Conservation (phyloP, 805 yeast species). For the Candida patagonica region DNA sequence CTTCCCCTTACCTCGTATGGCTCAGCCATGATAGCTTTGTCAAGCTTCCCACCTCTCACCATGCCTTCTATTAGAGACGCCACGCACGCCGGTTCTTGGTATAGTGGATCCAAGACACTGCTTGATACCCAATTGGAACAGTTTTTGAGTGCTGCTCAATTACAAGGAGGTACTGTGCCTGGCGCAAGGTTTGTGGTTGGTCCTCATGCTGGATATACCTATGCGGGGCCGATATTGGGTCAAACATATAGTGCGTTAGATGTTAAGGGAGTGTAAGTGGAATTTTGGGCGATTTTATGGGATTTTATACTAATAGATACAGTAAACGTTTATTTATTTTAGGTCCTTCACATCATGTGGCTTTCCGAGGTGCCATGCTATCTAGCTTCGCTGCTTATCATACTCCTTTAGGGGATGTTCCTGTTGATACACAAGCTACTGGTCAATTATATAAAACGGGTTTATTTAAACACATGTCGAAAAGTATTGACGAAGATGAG, state of each 20-base stretch:
- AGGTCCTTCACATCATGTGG: conserved; percentile 92
- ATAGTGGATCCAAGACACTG: conserved; percentile 36
- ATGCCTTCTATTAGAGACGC: conserved; percentile 34
- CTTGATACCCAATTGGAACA: conserved; percentile 44
- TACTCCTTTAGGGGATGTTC: conserved; percentile 76
- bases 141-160: conserved; percentile 29
- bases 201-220: conserved; percentile 87
- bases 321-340: conserved; percentile 62
- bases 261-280: conserved; percentile 32
- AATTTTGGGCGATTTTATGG: neutral
- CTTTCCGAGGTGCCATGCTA: conserved; percentile 52
- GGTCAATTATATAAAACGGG: conserved; percentile 23
- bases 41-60: too few species aligned
- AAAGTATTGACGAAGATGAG: conserved; percentile 65
- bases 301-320: too few species aligned
- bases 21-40: too few species aligned
- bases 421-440: conserved; percentile 46
- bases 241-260: conserved; percentile 71
- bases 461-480: conserved; percentile 47
- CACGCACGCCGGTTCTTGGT: conserved; percentile 92
- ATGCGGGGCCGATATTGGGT: conserved; percentile 70
- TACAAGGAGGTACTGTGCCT: conserved; percentile 20
- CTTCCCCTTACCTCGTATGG: too few species aligned
- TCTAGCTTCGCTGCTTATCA: conserved; percentile 47
- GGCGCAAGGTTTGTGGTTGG: conserved; percentile 49